Base-by-base conservation (phyloP, 2,329 filamentous ascomycete genomes). In the Aotearoamyces nothofagi region DNA sequence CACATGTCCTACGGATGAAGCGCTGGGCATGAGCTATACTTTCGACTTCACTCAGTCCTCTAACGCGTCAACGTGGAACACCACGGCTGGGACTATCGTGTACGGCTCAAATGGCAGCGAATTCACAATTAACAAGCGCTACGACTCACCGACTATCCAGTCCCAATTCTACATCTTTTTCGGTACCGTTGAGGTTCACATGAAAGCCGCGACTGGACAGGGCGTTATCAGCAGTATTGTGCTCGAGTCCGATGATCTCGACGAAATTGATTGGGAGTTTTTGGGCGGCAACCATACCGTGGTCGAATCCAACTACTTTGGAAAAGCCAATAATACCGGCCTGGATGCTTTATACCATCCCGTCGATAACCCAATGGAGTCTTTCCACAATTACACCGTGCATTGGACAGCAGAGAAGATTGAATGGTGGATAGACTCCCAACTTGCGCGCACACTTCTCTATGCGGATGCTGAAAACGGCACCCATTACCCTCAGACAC, bases 211-310 rank as follows among this genome's bases (percentile, higher is more conserved):
- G 1, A 56, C 61, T 1, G 84, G 84, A 11, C 58, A 57, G 5
- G 84, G 84, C 29, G 75, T 93, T 37, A 69, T 93, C 42, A 83
- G 75, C 45, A 73, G 79, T 36, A 75, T 92, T 45, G 86, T 92
- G 49, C 65, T 87, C 52, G 64, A 90, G 39, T 87, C 78, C 28
- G 78, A 90, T 41, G 76, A 84, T 42, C 63, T 87, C 9, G 84
- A 92, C 49, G 82, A 92, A 54, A 74, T 92, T 22, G 84, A 93
- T 47, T 87, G 81, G 69, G 81, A 90, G 48, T 79, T 81, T 46
- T 63, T 83, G 33, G 81, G 81, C 25, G 64, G 64, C 32, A 75
- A 81, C 45, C 53, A 57, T 31, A 68, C 61, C 10, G 54, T 63
- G 17, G 77, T 69, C 6, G 64, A 79, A 42, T 76, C 69, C 40